These are phyloP conservation scores for Lipomyces oligophaga DNA, from an alignment of 805 yeast genomes.

Conservation along the genomic window DNA sequence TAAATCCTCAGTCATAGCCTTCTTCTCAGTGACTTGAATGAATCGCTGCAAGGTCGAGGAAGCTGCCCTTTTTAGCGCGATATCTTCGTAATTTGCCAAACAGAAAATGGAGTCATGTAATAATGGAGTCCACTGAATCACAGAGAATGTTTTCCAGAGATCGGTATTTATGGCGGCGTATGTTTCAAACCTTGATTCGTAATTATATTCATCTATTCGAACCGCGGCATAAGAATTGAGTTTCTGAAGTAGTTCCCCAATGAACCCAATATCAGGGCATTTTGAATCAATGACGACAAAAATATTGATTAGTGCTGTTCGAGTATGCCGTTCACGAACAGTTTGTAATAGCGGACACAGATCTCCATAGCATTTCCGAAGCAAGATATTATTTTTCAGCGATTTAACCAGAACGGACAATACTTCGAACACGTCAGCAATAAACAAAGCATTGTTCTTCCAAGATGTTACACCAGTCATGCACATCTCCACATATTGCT, in stretches of 20 bases:
- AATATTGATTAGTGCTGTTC: slow-evolving; percentile 58
- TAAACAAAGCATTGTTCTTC: slow-evolving; percentile 8
- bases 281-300: slow-evolving; percentile 57
- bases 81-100: slow-evolving; percentile 72
- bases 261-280: slow-evolving; percentile 43
- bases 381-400: slow-evolving; percentile 42
- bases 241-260: slow-evolving; percentile 54
- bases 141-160: slow-evolving; percentile 43
- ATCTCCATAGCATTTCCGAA: slow-evolving; percentile 43
- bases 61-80: slow-evolving; percentile 76
- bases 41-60: slow-evolving; percentile 59
- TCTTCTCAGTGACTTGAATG: slow-evolving; percentile 49
- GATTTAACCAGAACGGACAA: slow-evolving; percentile 7
- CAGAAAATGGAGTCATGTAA: slow-evolving; percentile 64
- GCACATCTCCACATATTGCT: slow-evolving; percentile 19
- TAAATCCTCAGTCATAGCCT: slow-evolving; percentile 43
- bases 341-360: slow-evolving; percentile 57
- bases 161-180: slow-evolving; percentile 62
- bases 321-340: slow-evolving; percentile 57
- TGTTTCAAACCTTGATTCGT: slow-evolving; percentile 65
- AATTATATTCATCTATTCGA: slow-evolving; percentile 72
- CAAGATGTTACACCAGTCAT: slow-evolving; percentile 15
- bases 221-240: slow-evolving; percentile 64
- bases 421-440: slow-evolving; percentile 17
- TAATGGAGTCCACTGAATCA: slow-evolving; percentile 75